Base-by-base conservation (phyloP, 1,284 basidiomycete species). In the Vanrija humicola region DNA sequence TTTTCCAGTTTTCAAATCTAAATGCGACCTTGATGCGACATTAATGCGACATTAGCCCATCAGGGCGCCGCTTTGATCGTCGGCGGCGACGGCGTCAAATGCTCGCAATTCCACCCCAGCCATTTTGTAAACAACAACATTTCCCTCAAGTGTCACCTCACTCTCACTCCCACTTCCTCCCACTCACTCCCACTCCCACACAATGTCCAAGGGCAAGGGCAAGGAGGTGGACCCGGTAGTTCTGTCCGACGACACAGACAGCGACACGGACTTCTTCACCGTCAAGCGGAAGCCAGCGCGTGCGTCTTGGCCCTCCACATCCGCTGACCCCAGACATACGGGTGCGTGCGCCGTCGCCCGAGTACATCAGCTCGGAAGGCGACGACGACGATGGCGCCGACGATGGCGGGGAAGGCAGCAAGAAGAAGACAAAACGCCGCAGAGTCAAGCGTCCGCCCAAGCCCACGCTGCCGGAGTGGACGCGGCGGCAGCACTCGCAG, bases 191-290 rank as follows among this genome's bases (percentile, higher is more conserved):
- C 21, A 23, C 2, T n/a, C 12, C 18, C n/a, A 26, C 34, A 49
- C 40, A 14, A 63, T 57, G 59, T 18, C 45, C 18, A 57, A 54
- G 42, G 54, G 48, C 18, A 66, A 63, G 53, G 63, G 60, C 1
- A 63, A 58, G 40, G 62, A 50, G 42, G 43, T 28, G 7, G 54
- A 55, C 12, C 47, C 51, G 5, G 40, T 63, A 40, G 39, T 16
- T 5, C 12, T 56, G 25, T 54, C 52, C n/a, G 62, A 62, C 18
- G 61, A 61, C 18, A 40, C 54, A 5, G 66, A 64, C 23, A 56
- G 54, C 42, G 65, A 67, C 28, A 46, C 50, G 34, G 68, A 70
- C 46, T 70, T 70, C 61, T 70, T 70, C 55, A 60, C 55, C 4
- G 40, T 45, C 21, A 65, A 63, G 50, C 54, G 48, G 7, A 50